Base-by-base conservation (phyloP, 78 protist genomes). In the Polysphondylium violaceum region DNA sequence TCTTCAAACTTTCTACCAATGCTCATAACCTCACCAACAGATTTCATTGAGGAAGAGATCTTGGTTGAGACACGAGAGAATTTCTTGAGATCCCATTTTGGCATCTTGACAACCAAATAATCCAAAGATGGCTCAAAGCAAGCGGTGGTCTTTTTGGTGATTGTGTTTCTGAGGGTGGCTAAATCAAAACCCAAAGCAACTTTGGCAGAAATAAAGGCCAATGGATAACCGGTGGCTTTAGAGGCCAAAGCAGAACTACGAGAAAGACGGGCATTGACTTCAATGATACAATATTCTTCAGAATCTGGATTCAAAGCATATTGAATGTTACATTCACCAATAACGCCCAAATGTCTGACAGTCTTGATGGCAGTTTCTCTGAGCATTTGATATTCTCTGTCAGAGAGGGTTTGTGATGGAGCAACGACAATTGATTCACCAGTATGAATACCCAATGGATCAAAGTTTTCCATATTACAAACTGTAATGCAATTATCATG, bases 391-490 rank as follows among this genome's bases (percentile, higher is more conserved):
- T 97, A 97, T 75, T 98, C 99, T 44, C 77, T 35, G 90, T 98
- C 95, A 56, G 97, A 63, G 36, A 98, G 96, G 14, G 99, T 97
- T 93, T 97, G 99, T 31, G 99, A 96, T 51, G 99, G 99, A 2
- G 99, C 99, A 55, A 98, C 97, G 38, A 98, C 99, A 63, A 98
- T 98, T 33, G 98, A 95, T 51, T 98, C 99, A 76, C 99, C 99
- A 31, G 99, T 98, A 96, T 98, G 99, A 86, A 98, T 96, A 36
- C 99, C 99, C 2, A 97, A 88, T 55, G 99, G 98, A 88, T 97
- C 99, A 33, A 98, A 97, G 96, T 97, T 98, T 91, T 98, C 99
- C 99, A 98, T 98, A 95, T 98, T 98, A 95, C 99, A 98, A 38
- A 98, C 99, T 21, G 99, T 98, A 88, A 98, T 96, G 89, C 99